Evolutionary conservation across 1,139 yeast genomes (phyloP), one percentile per base, ranked within the genome.

Genomic region (Yamadazyma trypodendri): DNA sequence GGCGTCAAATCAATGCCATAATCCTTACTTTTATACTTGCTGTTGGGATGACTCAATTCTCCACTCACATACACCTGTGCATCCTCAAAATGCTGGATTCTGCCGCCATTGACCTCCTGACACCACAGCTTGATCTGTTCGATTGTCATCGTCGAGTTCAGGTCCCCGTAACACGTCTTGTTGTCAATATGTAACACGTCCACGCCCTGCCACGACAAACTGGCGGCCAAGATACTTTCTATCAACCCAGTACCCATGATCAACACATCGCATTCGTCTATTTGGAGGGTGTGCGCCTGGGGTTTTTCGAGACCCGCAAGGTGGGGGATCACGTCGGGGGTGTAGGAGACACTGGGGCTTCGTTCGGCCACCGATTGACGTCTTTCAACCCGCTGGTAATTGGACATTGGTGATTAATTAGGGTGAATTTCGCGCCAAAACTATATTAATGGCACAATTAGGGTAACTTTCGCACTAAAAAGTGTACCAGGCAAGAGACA

Each of bases 191-290:
- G 98, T 38, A 92, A 69, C 13, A 92, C 97, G 46, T 75, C 81
- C 13, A 92, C 82, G 11, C 97, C 97, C 54, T 88, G 96, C 97
- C 98, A 92, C 12, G 97, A 84, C 39, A 92, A 70, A 0, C 97
- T 92, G 3, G 97, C 96, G 0, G 97, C 96, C 39, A 90, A 65
- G 11, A 94, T 81, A 50, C 89, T 79, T 60, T 94, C 96, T 3
- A 81, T 82, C 33, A 94, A 70, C 1, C 97, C 97, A 0, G 98
- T 92, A 24, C 99, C 98, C 49, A 85, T 75, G 40, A 92, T 84
- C 32, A 92, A 72, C 18, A 92, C 96, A 55, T 92, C 99, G 52
- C 88, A 87, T 41, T 77, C 72, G 37, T 81, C 84, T 11, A 86
- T 77, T 35, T 61, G 65, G 32, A 72, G 60, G 32, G 63, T 58